phyloP scores from a whole-genome alignment of 2,329 filamentous ascomycete species.

The Penicillium rolfsii region DNA sequence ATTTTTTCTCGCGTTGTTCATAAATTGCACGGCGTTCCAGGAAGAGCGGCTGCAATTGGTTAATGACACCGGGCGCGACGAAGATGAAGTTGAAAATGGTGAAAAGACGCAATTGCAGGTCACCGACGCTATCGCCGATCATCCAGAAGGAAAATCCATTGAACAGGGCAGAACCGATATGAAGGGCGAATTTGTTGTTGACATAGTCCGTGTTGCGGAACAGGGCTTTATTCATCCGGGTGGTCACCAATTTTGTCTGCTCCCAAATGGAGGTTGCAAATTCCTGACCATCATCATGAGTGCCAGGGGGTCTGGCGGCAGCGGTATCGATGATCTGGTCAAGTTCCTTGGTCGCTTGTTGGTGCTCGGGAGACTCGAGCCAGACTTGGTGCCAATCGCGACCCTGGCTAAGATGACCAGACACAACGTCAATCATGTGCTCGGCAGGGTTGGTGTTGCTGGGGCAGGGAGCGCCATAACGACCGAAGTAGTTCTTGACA shows the following conservation, averaged over 20 bases:
- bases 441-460: constrained; percentile 64
- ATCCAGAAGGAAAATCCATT: constrained; percentile 66
- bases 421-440: constrained; percentile 56
- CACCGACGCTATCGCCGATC: constrained; percentile 64
- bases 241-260: constrained; percentile 68
- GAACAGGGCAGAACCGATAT: constrained; percentile 55
- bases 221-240: constrained; percentile 66
- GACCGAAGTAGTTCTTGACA: constrained; percentile 68
- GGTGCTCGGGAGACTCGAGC: constrained; percentile 64
- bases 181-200: constrained; percentile 64
- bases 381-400: constrained; percentile 75
- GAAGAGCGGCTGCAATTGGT: constrained; percentile 65
- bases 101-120: constrained; percentile 75
- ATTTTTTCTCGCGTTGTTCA: constrained; percentile 68
- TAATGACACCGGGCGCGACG: constrained; percentile 50
- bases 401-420: constrained; percentile 54
- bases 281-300: constrained; percentile 53
- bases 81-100: constrained; percentile 45
- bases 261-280: constrained; percentile 67
- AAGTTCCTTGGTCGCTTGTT: constrained; percentile 63
- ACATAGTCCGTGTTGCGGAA: constrained; percentile 70
- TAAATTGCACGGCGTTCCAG: constrained; percentile 71
- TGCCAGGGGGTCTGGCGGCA: constrained; percentile 47
- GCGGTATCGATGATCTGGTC: constrained; percentile 60
- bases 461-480: constrained; percentile 66